Evolutionary conservation across 2,329 filamentous ascomycete genomes (phyloP).

Genomic region (Aspergillus eucalypticola): DNA sequence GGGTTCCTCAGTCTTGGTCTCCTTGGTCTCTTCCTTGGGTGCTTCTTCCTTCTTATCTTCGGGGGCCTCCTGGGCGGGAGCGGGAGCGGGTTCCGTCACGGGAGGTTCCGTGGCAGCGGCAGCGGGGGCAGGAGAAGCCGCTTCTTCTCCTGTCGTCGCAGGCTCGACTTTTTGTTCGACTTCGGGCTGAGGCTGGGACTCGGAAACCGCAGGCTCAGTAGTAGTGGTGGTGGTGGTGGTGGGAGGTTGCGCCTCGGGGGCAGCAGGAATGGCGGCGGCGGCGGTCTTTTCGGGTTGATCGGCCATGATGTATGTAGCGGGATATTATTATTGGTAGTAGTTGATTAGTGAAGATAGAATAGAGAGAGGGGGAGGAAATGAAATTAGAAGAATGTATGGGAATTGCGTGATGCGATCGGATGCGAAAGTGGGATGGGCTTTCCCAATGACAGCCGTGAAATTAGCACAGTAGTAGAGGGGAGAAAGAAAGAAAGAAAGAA

Average conservation of each 20-base stretch:
- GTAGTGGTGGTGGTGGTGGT: constrained; percentile 4
- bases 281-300: constrained; percentile 14
- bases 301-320: constrained; percentile 10
- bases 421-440: background rate
- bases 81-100: constrained; percentile 7
- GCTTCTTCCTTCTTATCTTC: constrained; percentile 1
- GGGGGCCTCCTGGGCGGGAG: background rate
- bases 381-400: background rate
- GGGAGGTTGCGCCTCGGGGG: constrained; percentile 9
- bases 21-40: background rate
- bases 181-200: constrained; percentile 7
- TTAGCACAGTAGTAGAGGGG: background rate
- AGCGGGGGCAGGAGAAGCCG: constrained; percentile 3
- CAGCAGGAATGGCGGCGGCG: background rate
- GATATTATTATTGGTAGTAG: background rate
- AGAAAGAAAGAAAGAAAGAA: background rate
- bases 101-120: constrained; percentile 8
- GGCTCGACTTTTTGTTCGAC: constrained; percentile 1
- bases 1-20: background rate
- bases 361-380: background rate
- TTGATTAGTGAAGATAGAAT: background rate
- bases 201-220: background rate
- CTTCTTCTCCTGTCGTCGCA: background rate
- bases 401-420: background rate
- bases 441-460: no score